Percentiles rank a stretch among this genome's conserved stretches.
Conservation (phyloP, 805 yeast species). For the Vanderwaltozyma yarrowii region DNA sequence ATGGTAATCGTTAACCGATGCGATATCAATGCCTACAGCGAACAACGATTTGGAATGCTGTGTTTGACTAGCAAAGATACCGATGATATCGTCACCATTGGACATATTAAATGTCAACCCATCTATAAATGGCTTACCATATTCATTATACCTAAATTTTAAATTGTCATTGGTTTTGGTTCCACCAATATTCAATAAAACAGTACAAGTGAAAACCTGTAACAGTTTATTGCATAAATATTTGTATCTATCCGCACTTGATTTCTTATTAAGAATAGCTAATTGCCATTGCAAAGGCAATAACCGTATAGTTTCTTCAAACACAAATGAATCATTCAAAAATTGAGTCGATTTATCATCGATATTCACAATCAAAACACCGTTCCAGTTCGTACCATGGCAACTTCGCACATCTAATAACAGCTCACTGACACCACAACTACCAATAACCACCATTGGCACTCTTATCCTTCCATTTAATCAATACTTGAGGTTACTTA, state of each 20-base stretch:
- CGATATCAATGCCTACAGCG: constrained; percentile 41
- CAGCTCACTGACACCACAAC: too few species aligned
- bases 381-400: not conserved
- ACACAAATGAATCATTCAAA: constrained; percentile 28
- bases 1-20: constrained; percentile 25
- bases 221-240: constrained; percentile 39
- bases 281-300: constrained; percentile 36
- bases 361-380: not conserved
- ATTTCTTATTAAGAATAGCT: constrained; percentile 33
- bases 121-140: constrained; percentile 48
- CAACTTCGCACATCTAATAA: too few species aligned
- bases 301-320: constrained; percentile 40
- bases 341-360: not conserved
- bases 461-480: too few species aligned
- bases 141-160: constrained; percentile 26
- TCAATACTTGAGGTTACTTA: too few species aligned
- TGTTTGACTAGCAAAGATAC: constrained; percentile 33
- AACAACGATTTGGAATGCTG: not conserved
- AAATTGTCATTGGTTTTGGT: not conserved
- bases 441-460: too few species aligned
- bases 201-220: constrained; percentile 33
- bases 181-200: constrained; percentile 1
- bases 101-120: constrained; percentile 42
- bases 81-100: constrained; percentile 42
- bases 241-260: constrained; percentile 26